Evolutionary conservation across 2,329 filamentous ascomycete genomes (phyloP).

Genomic region (Penicillium sp.): DNA sequence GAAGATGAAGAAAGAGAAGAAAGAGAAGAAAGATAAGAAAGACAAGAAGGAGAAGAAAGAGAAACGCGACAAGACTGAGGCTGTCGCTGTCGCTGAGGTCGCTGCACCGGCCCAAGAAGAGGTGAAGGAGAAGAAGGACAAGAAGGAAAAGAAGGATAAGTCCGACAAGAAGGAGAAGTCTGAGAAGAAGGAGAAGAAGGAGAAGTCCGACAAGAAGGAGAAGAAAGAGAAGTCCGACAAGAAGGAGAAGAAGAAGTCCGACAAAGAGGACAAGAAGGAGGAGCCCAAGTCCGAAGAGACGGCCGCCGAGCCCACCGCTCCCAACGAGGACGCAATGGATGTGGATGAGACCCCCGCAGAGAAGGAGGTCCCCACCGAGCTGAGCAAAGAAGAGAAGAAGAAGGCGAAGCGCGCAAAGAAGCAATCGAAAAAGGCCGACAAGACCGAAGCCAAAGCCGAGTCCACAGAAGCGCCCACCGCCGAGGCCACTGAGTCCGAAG

Average conservation of each 20-base stretch:
- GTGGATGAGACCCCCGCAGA: constrained; percentile 16
- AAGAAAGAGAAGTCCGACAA: constrained; percentile 19
- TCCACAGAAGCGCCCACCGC: constrained; percentile 18
- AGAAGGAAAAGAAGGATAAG: constrained; percentile 14
- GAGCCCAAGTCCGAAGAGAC: constrained; percentile 16
- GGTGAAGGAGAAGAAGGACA: constrained; percentile 20
- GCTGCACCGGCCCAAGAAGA: constrained; percentile 11
- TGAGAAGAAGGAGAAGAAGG: constrained; percentile 11
- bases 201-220: constrained; percentile 20
- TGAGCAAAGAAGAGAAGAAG: constrained; percentile 22
- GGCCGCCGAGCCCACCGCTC: constrained; percentile 12
- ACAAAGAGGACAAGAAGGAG: constrained; percentile 17
- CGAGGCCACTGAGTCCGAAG: constrained; percentile 16
- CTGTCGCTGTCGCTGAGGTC: constrained; percentile 3
- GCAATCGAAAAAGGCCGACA: constrained; percentile 14
- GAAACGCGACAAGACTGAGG: constrained; percentile 8
- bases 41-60: constrained; percentile 19
- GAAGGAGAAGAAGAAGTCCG: constrained; percentile 18
- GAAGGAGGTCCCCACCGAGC: constrained; percentile 22
- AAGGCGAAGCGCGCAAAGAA: constrained; percentile 21
- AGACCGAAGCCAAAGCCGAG: constrained; percentile 18
- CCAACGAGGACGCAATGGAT: constrained; percentile 9
- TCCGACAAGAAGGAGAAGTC: constrained; percentile 15
- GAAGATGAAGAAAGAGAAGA: constrained; percentile 34
- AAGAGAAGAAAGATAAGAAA: constrained; percentile 26